Evolutionary conservation across 306 rosid genomes (phyloP), one percentile per base, ranked within the genome.

Genomic region (Parietaria judaica): DNA sequence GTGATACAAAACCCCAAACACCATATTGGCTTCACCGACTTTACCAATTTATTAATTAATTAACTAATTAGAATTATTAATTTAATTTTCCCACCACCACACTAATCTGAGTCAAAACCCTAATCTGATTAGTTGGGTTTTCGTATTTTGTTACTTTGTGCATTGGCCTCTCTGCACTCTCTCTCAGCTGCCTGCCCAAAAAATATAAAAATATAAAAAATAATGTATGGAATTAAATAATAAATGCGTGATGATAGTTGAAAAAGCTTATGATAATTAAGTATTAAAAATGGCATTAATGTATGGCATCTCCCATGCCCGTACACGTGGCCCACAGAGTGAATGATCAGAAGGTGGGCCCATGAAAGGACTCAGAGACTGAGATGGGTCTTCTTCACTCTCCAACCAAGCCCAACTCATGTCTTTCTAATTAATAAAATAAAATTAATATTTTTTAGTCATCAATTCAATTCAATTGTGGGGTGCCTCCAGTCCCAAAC

Each of bases 281-380:
- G 34, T 15, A 47, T 36, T 14, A 58, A 70, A 5, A 8, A 1
- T 70, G 67, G 16, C 66, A 70, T 76, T 66, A 60, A 74, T 75
- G 68, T 37, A 70, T 64, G 67, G 67, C 65, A 75, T 36, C 72
- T 56, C 67, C 70, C 71, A 43, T 44, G 71, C 76, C 76, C 78
- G 75, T 80, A 75, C 88, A 78, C 83, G 81, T 80, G 89, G 74
- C 80, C 88, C 85, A 81, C 76, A 75, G 5, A 65, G 70, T 70
- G 54, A 74, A 77, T 78, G 73, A 78, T 75, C 73, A 66, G 69
- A 57, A 77, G 67, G 82, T 75, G 74, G 80, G 70, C 17, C 82
- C 44, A 9, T 10, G 38, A 7, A 65, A 50, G 3, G 36, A 45
- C 45, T 35, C 58, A 41, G 56, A 71, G 67, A 51, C 48, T 54